Conservation (phyloP, 225 moss, liverwort and hornwort species). For the Asterella californica region DNA sequence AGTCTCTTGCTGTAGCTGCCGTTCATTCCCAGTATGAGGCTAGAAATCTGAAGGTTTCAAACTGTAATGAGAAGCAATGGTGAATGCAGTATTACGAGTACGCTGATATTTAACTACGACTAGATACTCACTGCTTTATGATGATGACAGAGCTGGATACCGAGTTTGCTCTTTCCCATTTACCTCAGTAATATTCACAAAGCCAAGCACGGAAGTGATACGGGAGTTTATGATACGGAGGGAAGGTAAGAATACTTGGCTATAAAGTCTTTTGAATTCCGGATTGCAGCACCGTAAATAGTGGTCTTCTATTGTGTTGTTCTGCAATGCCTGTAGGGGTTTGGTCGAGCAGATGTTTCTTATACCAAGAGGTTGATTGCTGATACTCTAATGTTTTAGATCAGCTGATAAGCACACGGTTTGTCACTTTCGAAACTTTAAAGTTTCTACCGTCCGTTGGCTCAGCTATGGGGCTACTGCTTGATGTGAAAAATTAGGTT, state of each 20-base stretch:
- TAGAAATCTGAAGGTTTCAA: not conserved
- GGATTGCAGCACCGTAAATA: not conserved
- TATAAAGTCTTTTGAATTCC: not conserved
- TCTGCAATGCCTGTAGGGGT: too few species aligned
- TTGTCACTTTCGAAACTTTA: too few species aligned
- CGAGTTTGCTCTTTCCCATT: slow-evolving; percentile 55
- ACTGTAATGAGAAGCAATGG: not conserved
- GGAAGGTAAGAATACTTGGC: slow-evolving; percentile 51
- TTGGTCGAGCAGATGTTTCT: too few species aligned
- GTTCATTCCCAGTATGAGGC: not conserved
- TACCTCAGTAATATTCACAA: slow-evolving; percentile 59
- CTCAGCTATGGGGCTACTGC: not conserved
- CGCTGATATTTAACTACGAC: not conserved
- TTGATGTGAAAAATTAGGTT: slow-evolving; percentile 39
- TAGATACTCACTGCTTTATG: not conserved
- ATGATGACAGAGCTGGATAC: slow-evolving; percentile 51
- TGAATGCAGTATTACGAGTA: not conserved
- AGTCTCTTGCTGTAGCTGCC: not conserved
- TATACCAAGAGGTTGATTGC: too few species aligned
- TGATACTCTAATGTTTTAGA: not conserved
- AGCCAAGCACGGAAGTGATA: slow-evolving; percentile 70
- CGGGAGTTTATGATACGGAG: slow-evolving; percentile 64
- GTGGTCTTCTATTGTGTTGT: too few species aligned
- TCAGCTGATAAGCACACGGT: not conserved
- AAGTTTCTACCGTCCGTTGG: too few species aligned